Base-by-base conservation (phyloP, 768 basidiomycete genomes). In the Dentipellis fragilis region DNA sequence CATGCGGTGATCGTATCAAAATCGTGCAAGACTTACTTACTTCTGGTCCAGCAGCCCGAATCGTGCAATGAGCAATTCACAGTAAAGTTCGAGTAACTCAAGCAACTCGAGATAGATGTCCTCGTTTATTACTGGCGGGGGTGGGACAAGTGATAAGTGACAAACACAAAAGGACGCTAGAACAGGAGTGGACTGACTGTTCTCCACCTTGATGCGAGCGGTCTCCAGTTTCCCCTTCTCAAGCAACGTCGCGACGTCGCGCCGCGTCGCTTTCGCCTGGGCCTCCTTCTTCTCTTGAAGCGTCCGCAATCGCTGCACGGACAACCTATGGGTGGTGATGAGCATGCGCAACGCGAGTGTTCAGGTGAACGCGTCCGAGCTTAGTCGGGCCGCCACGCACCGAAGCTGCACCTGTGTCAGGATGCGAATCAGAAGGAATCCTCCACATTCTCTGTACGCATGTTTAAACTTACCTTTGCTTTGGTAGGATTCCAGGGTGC, bases 231-330 rank as follows among this genome's bases (percentile, higher is more conserved):
- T 92, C 35, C 84, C 81, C 66, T 77, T 78, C 69, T 93, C 89
- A 7, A 95, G 67, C 16, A 92, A 74, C 21, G 80, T 75, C 4
- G 91, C 91, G 50, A 93, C 89, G 59, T 94, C 91, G 45, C 89
- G 76, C 17, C 93, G 76, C 37, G 87, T 65, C 40, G 67, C 65
- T 69, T 88, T 87, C 2, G 85, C 84, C 17, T 96, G 82, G 0
- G 93, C 92, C 61, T 85, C 83, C 71, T 88, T 93, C 80, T 98
- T 98, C 72, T 93, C 89, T 62, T 93, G 88, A 10, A 93, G 72
- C 17, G 85, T 93, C 55, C 89, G 80, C 57, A 93, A 74, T 16
- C 89, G 81, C 68, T 94, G 90, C 19, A 93, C 87, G 0, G 89
- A 88, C 36, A 94, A 76, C 56, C 89, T 93, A 58, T 60, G 21